A percentile compares a stretch with the other conserved stretches of the same genome.
These are phyloP conservation scores for Ilyonectria sp. DNA, from an alignment of 2,329 filamentous ascomycete species.

Conservation along the genomic window DNA sequence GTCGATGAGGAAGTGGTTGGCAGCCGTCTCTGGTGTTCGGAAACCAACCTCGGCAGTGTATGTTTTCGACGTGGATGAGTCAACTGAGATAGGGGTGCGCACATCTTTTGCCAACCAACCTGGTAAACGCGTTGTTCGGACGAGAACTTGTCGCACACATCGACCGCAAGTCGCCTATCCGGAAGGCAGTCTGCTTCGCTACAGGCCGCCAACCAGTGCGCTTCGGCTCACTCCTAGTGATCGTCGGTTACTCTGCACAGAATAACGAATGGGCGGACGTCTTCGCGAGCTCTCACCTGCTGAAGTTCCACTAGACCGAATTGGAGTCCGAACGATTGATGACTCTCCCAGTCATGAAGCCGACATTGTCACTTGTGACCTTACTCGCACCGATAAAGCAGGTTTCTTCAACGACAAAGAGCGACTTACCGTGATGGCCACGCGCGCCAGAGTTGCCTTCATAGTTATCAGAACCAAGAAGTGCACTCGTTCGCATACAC, in stretches of 20 bases:
- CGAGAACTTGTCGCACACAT: neutral
- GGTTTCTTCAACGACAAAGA: neutral
- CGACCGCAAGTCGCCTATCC: neutral
- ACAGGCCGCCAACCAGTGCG: neutral
- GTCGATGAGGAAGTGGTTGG: no score
- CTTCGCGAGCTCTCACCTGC: neutral
- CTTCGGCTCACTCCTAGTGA: neutral
- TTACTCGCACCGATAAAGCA: neutral
- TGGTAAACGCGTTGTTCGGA: neutral
- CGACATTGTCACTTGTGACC: neutral
- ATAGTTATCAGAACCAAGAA: no score
- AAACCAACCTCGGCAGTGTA: no score
- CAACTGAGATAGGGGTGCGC: neutral
- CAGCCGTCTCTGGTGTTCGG: no score
- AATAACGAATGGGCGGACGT: neutral
- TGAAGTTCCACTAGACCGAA: neutral
- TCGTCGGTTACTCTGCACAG: neutral
- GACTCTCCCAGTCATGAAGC: slow-evolving; percentile 13
- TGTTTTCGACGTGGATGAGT: no score
- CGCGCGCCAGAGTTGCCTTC: no score
- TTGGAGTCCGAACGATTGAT: slow-evolving; percentile 4
- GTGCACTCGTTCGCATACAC: neutral
- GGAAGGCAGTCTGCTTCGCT: neutral
- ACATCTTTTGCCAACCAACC: neutral
- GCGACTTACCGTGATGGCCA: neutral